Base-by-base conservation (phyloP, 441 rosid genomes). In the Populus tomentosa region DNA sequence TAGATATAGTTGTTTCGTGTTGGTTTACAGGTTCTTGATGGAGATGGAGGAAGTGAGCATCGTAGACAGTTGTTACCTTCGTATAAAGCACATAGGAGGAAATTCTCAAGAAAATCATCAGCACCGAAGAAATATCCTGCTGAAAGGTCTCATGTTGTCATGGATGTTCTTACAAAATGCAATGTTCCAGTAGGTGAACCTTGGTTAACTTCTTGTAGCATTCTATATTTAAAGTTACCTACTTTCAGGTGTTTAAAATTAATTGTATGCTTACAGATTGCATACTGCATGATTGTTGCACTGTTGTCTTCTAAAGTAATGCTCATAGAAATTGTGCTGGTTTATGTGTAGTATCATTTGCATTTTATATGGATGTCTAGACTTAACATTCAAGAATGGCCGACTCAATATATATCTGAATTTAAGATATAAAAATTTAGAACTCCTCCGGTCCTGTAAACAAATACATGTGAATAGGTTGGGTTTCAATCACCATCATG, bases 61-160 rank as follows among this genome's bases (percentile, higher is more conserved):
- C 92, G 97, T 16, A 86, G 94, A 79, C 82, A 69, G 75, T 82
- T 93, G 80, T 79, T 94, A 10, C 98, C 98, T 82, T 91, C 95
- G 14, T 92, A 94, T 82, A 94, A 92, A 86, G 91, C 94, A 7
- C 93, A 89, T 77, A 86, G 97, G 83, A 88, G 78, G 86, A 89
- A 85, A 73, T 85, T 83, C 73, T 59, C 69, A 3, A 62, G 66
- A 26, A 80, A 66, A 35, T 71, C 78, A 70, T 80, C 92, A 50
- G 73, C 80, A 73, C 79, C 67, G 23, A 82, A 75, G 62, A 90
- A 82, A 78, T 85, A 71, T 71, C 75, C 67, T 53, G 75, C 70
- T 73, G 80, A 76, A 62, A 83, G 87, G 80, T 87, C 90, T 64
- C 82, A 86, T 70, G 76, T 84, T 75, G 84, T 89, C 65, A 75